Percentiles rank a stretch among this genome's conserved stretches.
These are phyloP conservation scores for Colletotrichum plurivorum DNA, from an alignment of 2,329 filamentous ascomycete genomes.

Conservation along the genomic window DNA sequence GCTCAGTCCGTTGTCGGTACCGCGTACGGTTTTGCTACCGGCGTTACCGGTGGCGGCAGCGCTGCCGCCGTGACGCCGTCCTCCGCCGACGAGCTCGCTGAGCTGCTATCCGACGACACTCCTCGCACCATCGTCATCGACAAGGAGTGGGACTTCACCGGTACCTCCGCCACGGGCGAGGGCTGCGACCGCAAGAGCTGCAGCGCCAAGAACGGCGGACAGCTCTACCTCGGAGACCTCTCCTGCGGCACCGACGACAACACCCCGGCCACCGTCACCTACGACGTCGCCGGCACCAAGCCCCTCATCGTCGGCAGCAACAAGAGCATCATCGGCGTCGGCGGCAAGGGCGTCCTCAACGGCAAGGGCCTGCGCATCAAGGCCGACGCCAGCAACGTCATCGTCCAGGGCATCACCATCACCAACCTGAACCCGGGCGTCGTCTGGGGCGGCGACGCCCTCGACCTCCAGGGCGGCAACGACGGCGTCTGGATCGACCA, in stretches of 20 bases:
- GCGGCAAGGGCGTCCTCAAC: conserved; percentile 54
- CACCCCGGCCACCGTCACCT: conserved; percentile 43
- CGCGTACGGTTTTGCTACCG: conserved; percentile 21
- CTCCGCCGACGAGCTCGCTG: conserved; percentile 38
- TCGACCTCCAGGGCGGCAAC: conserved; percentile 47
- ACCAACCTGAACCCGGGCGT: conserved; percentile 50
- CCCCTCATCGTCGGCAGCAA: conserved; percentile 54
- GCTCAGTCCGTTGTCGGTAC: conserved; percentile 23
- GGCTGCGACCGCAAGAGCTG: conserved; percentile 43
- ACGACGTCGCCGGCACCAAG: conserved; percentile 51
- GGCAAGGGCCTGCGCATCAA: conserved; percentile 57
- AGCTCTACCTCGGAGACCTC: conserved; percentile 46
- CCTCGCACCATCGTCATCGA: conserved; percentile 53
- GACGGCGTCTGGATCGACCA: conserved; percentile 55
- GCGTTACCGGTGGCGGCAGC: conserved; percentile 26
- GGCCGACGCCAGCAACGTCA: conserved; percentile 53
- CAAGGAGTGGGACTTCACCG: conserved; percentile 46
- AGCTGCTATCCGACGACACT: conserved; percentile 47
- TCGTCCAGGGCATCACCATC: conserved; percentile 57
- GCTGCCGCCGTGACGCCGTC: conserved; percentile 3
- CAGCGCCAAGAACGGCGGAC: conserved; percentile 37
- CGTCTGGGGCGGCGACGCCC: conserved; percentile 53
- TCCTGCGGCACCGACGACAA: conserved; percentile 40
- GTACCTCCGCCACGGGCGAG: conserved; percentile 39
- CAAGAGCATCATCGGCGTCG: conserved; percentile 57